These are phyloP conservation scores for Chaetomiaceae sp. DNA, from an alignment of 2,329 filamentous ascomycete genomes.

Conservation along the genomic window DNA sequence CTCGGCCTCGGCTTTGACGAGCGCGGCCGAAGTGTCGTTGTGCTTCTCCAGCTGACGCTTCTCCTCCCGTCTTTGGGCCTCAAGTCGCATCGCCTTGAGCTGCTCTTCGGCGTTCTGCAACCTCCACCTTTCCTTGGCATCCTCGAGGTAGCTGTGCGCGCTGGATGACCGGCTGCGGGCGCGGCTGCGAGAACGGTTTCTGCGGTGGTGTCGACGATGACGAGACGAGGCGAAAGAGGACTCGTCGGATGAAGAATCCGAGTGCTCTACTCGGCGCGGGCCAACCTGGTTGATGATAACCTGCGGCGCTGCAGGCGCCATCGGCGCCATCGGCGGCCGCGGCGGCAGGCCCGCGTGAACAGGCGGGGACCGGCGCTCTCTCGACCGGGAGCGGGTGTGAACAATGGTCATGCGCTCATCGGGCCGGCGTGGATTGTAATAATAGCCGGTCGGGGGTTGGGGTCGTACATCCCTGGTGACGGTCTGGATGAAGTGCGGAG, in stretches of 20 bases:
- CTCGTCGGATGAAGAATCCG: conserved; percentile 40
- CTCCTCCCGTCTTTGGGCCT: conserved; percentile 34
- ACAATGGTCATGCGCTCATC: conserved; percentile 43
- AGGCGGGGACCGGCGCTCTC: conserved; percentile 43
- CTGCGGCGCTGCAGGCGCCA: conserved; percentile 31
- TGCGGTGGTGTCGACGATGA: conserved; percentile 31
- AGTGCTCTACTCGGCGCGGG: conserved; percentile 1
- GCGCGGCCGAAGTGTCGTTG: no score
- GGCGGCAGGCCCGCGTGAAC: conserved; percentile 28
- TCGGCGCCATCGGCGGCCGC: no score
- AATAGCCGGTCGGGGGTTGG: conserved; percentile 37
- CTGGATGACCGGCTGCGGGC: conserved; percentile 26
- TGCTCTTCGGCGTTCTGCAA: conserved; percentile 36
- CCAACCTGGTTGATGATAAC: conserved; percentile 15
- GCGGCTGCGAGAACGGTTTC: conserved; percentile 34
- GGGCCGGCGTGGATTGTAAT: conserved; percentile 32
- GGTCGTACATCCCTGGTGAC: conserved; percentile 25
- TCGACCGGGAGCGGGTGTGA: conserved; percentile 41
- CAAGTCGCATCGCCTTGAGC: conserved; percentile 43
- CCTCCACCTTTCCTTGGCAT: conserved; percentile 32
- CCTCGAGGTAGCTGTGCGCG: conserved; percentile 31
- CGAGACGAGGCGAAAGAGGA: conserved; percentile 29
- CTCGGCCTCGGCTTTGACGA: no score
- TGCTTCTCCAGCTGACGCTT: conserved; percentile 32
- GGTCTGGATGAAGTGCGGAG: conserved; percentile 43